Evolutionary conservation across 2,329 filamentous ascomycete species (phyloP), one percentile per base, ranked within the genome.

Genomic region (Sporothrix sp.): DNA sequence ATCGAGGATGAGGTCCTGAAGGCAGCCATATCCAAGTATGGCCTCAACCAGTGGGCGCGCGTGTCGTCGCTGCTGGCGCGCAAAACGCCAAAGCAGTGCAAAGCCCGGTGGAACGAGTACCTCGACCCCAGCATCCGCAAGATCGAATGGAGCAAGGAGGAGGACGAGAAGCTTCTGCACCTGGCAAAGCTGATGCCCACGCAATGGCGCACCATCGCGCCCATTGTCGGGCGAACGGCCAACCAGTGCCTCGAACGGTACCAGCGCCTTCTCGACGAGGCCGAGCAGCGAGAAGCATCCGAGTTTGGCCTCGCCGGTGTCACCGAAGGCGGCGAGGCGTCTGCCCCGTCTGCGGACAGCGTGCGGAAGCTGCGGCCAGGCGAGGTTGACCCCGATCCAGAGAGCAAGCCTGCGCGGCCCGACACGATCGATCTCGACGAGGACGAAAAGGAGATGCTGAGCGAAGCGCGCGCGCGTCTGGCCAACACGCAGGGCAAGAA

Each of bases 401-500:
- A 98, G 68, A 93, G 86, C 59, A 96, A 96, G 66, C 93, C 93
- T 50, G 93, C 93, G 32, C 79, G 90, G 54, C 93, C 93, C 35
- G 93, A 98, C 66, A 96, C 93, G 6, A 93, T 98, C 64, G 93
- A 98, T 68, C 81, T 98, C 61, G 93, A 98, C 64, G 93, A 98
- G 66, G 93, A 98, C 64, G 93, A 98, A 68, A 97, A 98, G 72
- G 93, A 98, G 69, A 98, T 98, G 93, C 70, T 98, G 62, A 96
- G 90, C 65, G 93, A 98, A 71, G 93, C 93, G 59, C 87, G 93
- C 64, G 93, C 93, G 51, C 88, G 93, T 70, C 73, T 98, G 57
- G 93, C 93, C 56, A 98, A 98, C 62, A 97, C 93, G 10, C 93
- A 97, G 68, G 93, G 93, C 65, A 98, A 98, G 71, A 98, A 98